Evolutionary conservation across 148 eudicot species (phyloP).

Genomic region (Tetragonia tetragonoides): DNA sequence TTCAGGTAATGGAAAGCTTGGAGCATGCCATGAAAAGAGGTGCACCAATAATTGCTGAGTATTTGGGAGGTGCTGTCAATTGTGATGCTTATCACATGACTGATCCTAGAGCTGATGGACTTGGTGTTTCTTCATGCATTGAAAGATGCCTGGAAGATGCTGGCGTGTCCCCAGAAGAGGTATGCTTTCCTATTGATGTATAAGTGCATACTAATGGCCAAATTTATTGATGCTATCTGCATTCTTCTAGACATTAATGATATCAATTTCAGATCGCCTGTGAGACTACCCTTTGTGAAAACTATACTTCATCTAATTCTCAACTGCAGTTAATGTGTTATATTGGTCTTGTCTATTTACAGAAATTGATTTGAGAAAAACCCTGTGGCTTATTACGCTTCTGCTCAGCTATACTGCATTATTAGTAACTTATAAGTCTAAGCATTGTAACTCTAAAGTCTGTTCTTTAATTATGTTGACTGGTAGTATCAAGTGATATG

Average conservation of each 20-base stretch:
- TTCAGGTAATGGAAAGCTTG: slow-evolving; percentile 92
- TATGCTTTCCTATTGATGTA: slow-evolving; percentile 20
- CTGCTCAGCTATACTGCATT: not conserved
- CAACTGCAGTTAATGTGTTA: not conserved
- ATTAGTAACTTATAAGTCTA: not conserved
- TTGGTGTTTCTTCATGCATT: slow-evolving; percentile 93
- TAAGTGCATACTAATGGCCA: not conserved
- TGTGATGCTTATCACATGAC: slow-evolving; percentile 99
- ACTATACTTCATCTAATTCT: not conserved
- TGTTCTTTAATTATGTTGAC: not conserved
- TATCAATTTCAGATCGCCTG: not conserved
- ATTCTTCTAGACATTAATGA: not conserved
- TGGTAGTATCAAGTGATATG: not conserved
- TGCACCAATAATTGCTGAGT: slow-evolving; percentile 91
- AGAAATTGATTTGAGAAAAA: not conserved
- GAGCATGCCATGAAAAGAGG: slow-evolving; percentile 95
- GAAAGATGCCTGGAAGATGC: slow-evolving; percentile 78
- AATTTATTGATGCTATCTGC: not conserved
- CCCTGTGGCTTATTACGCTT: not conserved
- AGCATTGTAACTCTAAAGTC: not conserved
- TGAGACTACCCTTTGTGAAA: not conserved
- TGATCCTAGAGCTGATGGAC: slow-evolving; percentile 96
- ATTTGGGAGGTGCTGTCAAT: slow-evolving; percentile 89
- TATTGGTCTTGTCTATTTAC: not conserved
- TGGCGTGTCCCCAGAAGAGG: slow-evolving; percentile 98